phyloP scores from a whole-genome alignment of 805 yeast species.

The Metschnikowia vanudenii region DNA sequence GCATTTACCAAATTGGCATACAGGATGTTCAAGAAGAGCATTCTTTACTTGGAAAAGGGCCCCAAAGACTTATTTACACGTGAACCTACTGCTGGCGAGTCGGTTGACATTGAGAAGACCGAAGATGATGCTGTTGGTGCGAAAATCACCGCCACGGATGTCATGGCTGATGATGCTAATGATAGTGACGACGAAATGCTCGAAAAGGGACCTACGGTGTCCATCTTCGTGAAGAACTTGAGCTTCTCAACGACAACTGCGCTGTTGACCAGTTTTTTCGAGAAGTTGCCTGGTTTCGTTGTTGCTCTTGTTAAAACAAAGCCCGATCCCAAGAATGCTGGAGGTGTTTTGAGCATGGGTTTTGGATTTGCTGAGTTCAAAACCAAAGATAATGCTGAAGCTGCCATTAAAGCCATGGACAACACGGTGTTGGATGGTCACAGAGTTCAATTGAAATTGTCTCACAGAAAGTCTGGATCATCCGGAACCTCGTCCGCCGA shows the following conservation, averaged over 20 bases:
- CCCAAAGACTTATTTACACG: constrained; percentile 76
- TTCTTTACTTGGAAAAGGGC: constrained; percentile 90
- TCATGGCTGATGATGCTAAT: constrained; percentile 26
- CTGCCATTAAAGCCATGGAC: constrained; percentile 71
- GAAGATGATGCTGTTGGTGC: constrained; percentile 29
- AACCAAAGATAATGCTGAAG: constrained; percentile 71
- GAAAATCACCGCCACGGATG: constrained; percentile 44
- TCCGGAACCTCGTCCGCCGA: constrained; percentile 22
- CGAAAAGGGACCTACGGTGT: constrained; percentile 71
- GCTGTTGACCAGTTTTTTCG: constrained; percentile 60
- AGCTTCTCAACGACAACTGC: constrained; percentile 73
- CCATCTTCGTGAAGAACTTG: constrained; percentile 88
- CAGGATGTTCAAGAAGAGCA: constrained; percentile 82
- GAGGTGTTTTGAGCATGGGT: constrained; percentile 85
- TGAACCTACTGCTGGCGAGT: constrained; percentile 46
- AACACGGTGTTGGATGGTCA: constrained; percentile 86
- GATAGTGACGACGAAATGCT: constrained; percentile 38
- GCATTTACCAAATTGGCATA: constrained; percentile 88
- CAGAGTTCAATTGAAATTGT: constrained; percentile 80
- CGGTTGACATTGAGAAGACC: constrained; percentile 21
- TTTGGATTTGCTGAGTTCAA: constrained; percentile 93
- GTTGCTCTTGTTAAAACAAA: constrained; percentile 82
- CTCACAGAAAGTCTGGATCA: constrained; percentile 64
- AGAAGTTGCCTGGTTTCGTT: constrained; percentile 72
- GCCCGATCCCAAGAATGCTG: constrained; percentile 75